phyloP scores from a whole-genome alignment of 345 rosid genomes.

The Boechera retrofracta region DNA sequence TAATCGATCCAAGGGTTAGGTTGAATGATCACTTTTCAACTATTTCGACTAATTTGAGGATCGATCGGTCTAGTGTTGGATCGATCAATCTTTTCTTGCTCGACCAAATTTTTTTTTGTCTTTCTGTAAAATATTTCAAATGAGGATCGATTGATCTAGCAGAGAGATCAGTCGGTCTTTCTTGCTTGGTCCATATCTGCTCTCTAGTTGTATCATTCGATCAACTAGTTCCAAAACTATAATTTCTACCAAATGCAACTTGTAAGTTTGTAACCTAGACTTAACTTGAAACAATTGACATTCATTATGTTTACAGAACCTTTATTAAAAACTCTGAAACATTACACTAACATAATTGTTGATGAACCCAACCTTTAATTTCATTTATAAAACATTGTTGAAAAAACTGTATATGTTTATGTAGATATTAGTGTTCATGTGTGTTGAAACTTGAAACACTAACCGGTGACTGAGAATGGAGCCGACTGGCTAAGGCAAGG shows the following conservation, averaged over 20 bases:
- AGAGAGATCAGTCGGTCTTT: no score
- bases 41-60: no score
- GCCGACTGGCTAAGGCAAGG: neutral
- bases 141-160: no score
- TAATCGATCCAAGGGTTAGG: no score
- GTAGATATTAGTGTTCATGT: neutral
- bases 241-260: no score
- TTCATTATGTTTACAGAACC: neutral
- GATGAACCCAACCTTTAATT: neutral
- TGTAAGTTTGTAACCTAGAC: no score
- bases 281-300: neutral
- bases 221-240: neutral
- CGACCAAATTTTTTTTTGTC: no score
- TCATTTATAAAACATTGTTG: neutral
- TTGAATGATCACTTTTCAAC: no score
- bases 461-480: slow-evolving; percentile 22
- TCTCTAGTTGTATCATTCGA: neutral
- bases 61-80: no score
- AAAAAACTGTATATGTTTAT: neutral
- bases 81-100: no score
- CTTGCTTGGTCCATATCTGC: no score
- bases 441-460: neutral
- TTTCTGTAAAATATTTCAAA: no score
- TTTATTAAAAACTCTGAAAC: neutral
- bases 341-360: neutral